Evolutionary conservation across 345 rosid species (phyloP).

Genomic region (Angophora floribunda): DNA sequence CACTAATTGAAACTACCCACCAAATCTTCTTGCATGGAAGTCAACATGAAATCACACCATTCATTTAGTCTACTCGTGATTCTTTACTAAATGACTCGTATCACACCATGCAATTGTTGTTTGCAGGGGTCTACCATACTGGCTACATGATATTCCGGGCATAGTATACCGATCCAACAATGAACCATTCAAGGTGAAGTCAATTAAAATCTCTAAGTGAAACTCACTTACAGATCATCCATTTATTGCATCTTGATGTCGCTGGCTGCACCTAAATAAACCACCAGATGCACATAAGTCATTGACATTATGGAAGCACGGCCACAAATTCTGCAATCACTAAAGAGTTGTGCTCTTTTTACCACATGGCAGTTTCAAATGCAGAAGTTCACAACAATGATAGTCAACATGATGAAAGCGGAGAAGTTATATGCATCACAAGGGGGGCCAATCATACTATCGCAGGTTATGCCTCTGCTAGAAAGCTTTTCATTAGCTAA

Average conservation of each 20-base stretch:
- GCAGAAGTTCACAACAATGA: constrained; percentile 41
- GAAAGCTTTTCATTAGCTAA: background rate
- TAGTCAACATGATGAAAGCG: constrained; percentile 62
- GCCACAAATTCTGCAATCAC: background rate
- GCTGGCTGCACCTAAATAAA: background rate
- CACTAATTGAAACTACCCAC: background rate
- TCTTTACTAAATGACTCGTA: background rate
- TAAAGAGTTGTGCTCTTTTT: background rate
- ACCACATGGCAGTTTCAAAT: constrained; percentile 40
- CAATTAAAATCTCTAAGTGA: background rate
- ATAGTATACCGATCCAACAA: constrained; percentile 71
- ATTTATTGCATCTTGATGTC: background rate
- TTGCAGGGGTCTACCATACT: constrained; percentile 66
- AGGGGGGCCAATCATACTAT: constrained; percentile 84
- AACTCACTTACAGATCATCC: background rate
- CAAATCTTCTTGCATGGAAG: background rate
- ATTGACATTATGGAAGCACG: background rate
- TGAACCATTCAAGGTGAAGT: constrained; percentile 64
- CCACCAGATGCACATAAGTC: background rate
- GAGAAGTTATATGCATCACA: constrained; percentile 68
- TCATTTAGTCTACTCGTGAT: background rate
- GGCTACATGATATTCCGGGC: constrained; percentile 70
- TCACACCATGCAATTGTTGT: background rate
- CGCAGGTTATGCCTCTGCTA: constrained; percentile 35
- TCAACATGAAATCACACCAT: background rate